Evolutionary conservation across 2,329 filamentous ascomycete species (phyloP), one percentile per base, ranked within the genome.

Genomic region (Aspergillus candidus): DNA sequence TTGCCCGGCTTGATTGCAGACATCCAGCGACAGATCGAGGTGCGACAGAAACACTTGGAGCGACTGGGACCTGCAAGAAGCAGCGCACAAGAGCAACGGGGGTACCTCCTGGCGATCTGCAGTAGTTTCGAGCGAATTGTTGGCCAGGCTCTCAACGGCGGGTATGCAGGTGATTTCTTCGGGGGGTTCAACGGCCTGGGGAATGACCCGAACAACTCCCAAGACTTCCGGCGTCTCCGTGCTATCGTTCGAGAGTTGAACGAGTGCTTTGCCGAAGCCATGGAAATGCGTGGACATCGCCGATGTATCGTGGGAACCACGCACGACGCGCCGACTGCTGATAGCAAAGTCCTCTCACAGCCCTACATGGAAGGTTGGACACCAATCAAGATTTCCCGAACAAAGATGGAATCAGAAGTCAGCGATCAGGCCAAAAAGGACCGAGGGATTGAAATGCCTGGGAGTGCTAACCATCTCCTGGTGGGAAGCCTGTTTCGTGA

Each of bases 131-230:
- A 67, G 18, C 49, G 55, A 1, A 53, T 75, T n/a, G 63, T 61
- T 3, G 51, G 51, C 3, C 57, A 69, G 17, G 68, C 67, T 0
- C 43, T 72, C n/a, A 62, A 66, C 38, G 72, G 72, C 0, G 59
- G 59, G 15, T 74, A 74, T 40, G 41, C 29, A 0, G 62, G 73
- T 45, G 45, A 58, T 0, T 73, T 72, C 46, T 74, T 74, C 35
- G 62, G 65, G 3, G 43, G 34, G 0, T 18, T 52, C 22, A 27
- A 27, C 22, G 10, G 22, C 22, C 18, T 5, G 1, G 32, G 43
- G 2, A 17, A 22, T 11, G 30, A 56, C 2, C 55, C 52, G 12
- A 43, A 41, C 0, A 48, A 48, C 2, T 33, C 46, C 0, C 48
- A 51, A 0, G 53, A 60, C 18, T 38, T 40, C 35, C 55, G 58